Evolutionary conservation across 163 green algal genomes (phyloP), one percentile per base, ranked within the genome.

Genomic region (Coccomyxa subellipsoidea): DNA sequence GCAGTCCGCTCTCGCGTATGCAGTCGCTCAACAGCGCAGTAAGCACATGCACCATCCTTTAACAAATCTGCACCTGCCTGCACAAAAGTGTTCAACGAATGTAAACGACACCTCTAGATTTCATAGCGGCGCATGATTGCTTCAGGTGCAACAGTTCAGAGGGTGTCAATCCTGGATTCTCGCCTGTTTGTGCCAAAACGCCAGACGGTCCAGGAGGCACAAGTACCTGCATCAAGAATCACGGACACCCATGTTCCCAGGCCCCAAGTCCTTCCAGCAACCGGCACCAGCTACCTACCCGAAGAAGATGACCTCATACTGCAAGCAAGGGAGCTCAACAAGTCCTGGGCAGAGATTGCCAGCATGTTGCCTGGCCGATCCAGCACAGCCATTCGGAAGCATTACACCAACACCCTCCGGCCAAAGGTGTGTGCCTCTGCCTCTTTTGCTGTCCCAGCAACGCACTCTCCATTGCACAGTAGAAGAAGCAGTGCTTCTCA

Each of bases 351-450:
- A 23, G 78, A 82, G 8, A 82, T 82, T 39, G 78, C 54, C 23
- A 82, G 53, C 37, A 82, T 82, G 78, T 34, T 82, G 25, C 77
- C 77, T 53, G 59, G 35, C 21, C 71, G 54, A 76, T 76, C 53
- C n/a, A 38, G 53, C 15, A 77, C 78, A 59, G 47, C 54, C 25
- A 34, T 82, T 36, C 40, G 78, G 32, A 76, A 76, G 59, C 78
- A 82, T 69, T 82, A 77, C 66, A 77, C 27, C 23, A 78, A 59
- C 9, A 54, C 72, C 4, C 47, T 40, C 15, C 77, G 73, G 36
- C 35, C 54, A 12, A 82, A 82, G 78, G 78, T 59, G 23, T 8
- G 21, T 18, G 23, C 47, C 47, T 77, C 53, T 36, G 7, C 29
- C 47, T 69, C 4, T 40, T 37, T 21, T 40, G 18, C 37, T 54